phyloP scores from a whole-genome alignment of 2,329 filamentous ascomycete species.

The Exophiala spinifera region DNA sequence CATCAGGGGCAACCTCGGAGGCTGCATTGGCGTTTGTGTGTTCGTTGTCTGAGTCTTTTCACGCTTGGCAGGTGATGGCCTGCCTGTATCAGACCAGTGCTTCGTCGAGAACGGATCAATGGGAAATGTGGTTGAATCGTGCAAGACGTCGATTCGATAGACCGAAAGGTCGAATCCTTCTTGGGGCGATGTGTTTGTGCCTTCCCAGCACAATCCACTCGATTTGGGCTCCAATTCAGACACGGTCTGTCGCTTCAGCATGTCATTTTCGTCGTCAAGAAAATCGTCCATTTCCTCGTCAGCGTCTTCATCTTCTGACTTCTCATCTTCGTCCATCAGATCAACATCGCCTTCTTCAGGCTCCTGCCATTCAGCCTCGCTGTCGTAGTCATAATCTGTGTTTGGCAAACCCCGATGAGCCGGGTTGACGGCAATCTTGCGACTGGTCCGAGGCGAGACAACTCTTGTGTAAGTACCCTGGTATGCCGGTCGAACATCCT shows the following conservation, averaged over 20 bases:
- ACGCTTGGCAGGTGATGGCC: conserved; percentile 16
- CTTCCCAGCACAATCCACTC: conserved; percentile 82
- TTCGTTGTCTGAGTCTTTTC: conserved; percentile 30
- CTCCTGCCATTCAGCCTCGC: conserved; percentile 64
- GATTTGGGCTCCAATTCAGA: conserved; percentile 72
- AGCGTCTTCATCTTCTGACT: conserved; percentile 59
- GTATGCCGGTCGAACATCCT: conserved; percentile 63
- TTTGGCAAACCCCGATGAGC: conserved; percentile 51
- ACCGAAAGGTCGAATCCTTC: conserved; percentile 52
- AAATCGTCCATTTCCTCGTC: conserved; percentile 88
- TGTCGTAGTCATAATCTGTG: conserved; percentile 64
- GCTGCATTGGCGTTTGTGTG: conserved; percentile 31
- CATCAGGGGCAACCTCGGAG: conserved; percentile 30
- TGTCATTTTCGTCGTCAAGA: conserved; percentile 80
- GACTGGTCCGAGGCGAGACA: conserved; percentile 39
- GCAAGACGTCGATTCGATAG: conserved; percentile 64
- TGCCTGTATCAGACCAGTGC: conserved; percentile 63
- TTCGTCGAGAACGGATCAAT: conserved; percentile 81
- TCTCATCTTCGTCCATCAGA: conserved; percentile 63
- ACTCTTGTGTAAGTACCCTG: conserved; percentile 59
- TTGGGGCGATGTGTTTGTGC: conserved; percentile 43
- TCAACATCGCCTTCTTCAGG: conserved; percentile 71
- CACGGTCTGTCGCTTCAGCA: conserved; percentile 56
- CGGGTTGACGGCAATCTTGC: conserved; percentile 54
- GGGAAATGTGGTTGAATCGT: conserved; percentile 35